These are phyloP conservation scores for Arabis hirsuta DNA, from an alignment of 345 rosid species.

Conservation along the genomic window DNA sequence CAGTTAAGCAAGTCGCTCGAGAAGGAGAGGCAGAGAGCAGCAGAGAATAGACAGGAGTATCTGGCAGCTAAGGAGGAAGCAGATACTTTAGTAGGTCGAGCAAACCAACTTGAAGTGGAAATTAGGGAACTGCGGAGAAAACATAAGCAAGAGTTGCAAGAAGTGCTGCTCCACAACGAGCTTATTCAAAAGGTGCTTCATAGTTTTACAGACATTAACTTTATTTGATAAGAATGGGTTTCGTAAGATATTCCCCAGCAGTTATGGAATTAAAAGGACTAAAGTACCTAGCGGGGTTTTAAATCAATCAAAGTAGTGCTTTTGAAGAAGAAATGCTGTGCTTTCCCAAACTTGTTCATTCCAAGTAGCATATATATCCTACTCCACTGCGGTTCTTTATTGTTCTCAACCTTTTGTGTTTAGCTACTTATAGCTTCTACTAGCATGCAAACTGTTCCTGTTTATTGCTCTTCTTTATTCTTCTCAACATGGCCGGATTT, in stretches of 20 bases:
- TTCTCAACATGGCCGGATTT: conserved; percentile 5
- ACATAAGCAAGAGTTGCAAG: conserved; percentile 94
- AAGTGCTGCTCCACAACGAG: conserved; percentile 72
- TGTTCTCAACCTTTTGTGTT: background rate
- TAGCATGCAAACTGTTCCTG: conserved; percentile 23
- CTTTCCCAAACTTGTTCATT: conserved; percentile 28
- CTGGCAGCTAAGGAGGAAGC: conserved; percentile 98
- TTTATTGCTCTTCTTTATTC: conserved; percentile 2
- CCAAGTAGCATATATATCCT: conserved; percentile 16
- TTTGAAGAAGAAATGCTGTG: background rate
- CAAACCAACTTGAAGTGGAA: conserved; percentile 83
- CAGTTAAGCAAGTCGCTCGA: conserved; percentile 94
- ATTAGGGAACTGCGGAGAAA: conserved; percentile 75
- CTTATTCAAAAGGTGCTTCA: conserved; percentile 77
- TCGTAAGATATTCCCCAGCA: conserved; percentile 8
- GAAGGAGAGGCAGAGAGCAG: conserved; percentile 97
- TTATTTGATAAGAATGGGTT: background rate
- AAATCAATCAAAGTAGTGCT: conserved; percentile 13
- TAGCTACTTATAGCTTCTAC: conserved; percentile 25
- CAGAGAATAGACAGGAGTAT: conserved; percentile 96
- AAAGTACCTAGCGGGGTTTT: conserved; percentile 8
- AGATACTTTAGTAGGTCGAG: conserved; percentile 93
- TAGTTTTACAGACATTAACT: conserved; percentile 5
- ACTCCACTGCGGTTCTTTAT: background rate
- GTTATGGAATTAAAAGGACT: background rate